phyloP scores from a whole-genome alignment of 805 yeast species.

The Metschnikowia amazonensis region DNA sequence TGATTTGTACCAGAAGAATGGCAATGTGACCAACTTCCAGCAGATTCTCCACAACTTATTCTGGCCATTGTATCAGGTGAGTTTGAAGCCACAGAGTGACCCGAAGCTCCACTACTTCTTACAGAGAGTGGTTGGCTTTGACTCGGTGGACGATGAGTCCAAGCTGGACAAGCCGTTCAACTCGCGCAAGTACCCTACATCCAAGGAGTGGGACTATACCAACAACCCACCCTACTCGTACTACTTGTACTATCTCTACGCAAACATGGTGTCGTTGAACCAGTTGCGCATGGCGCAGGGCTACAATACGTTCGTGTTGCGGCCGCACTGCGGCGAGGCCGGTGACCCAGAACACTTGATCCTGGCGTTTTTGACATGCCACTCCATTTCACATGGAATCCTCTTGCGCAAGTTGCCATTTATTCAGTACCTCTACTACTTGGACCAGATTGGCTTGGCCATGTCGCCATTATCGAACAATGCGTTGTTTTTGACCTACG shows the following conservation, averaged over 20 bases:
- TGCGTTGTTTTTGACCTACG: slow-evolving; percentile 92
- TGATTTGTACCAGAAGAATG: slow-evolving; percentile 78
- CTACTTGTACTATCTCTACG: slow-evolving; percentile 82
- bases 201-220: slow-evolving; percentile 71
- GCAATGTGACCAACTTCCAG: slow-evolving; percentile 65
- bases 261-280: slow-evolving; percentile 83
- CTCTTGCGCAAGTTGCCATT: slow-evolving; percentile 89
- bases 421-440: slow-evolving; percentile 86
- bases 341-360: slow-evolving; percentile 98
- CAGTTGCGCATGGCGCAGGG: slow-evolving; percentile 73
- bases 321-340: slow-evolving; percentile 99
- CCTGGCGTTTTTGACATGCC: slow-evolving; percentile 82
- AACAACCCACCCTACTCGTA: slow-evolving; percentile 97
- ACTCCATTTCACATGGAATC: slow-evolving; percentile 94
- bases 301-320: slow-evolving; percentile 83
- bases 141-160: slow-evolving; percentile 97
- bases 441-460: slow-evolving; percentile 95
- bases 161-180: slow-evolving; percentile 82
- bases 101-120: slow-evolving; percentile 89
- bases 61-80: slow-evolving; percentile 85
- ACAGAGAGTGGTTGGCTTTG: slow-evolving; percentile 95
- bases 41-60: slow-evolving; percentile 78
- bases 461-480: slow-evolving; percentile 98
- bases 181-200: slow-evolving; percentile 73
- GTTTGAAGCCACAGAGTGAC: slow-evolving; percentile 75